A percentile compares a stretch with the other conserved stretches of the same genome.
Evolutionary conservation across 768 basidiomycete genomes (phyloP).

Genomic region (Hortiboletus flavorubellus): DNA sequence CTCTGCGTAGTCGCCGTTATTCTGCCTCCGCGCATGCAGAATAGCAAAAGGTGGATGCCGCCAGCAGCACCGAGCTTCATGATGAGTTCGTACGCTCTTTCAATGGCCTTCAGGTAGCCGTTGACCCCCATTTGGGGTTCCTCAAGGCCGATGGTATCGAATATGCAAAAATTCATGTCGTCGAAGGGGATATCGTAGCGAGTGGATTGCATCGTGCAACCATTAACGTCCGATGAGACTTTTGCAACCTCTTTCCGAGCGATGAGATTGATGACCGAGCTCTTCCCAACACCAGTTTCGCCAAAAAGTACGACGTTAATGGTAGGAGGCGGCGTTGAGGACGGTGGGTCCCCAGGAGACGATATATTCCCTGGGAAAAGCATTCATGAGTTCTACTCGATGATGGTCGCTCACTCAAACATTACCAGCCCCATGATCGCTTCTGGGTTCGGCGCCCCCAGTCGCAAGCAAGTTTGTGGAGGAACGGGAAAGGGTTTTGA

Average conservation of each 20-base stretch:
- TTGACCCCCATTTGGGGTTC: constrained; percentile 29
- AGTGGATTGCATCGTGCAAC: constrained; percentile 36
- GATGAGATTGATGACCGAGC: constrained; percentile 32
- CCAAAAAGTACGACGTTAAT: constrained; percentile 42
- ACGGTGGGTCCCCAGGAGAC: background rate
- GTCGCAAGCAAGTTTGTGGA: background rate
- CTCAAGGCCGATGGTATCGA: constrained; percentile 36
- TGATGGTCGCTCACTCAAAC: background rate
- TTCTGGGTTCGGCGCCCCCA: background rate
- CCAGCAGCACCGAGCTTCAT: constrained; percentile 22
- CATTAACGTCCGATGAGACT: constrained; percentile 28
- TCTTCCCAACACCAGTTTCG: constrained; percentile 37
- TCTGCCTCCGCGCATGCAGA: constrained; percentile 38
- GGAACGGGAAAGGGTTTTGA: background rate
- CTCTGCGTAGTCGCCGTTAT: constrained; percentile 34
- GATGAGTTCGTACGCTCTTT: constrained; percentile 34
- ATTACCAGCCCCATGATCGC: constrained; percentile 6
- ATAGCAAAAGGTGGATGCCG: constrained; percentile 43
- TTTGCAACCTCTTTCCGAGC: constrained; percentile 20
- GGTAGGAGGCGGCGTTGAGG: background rate
- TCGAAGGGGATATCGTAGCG: constrained; percentile 28
- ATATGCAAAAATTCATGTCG: constrained; percentile 22
- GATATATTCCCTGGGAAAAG: background rate
- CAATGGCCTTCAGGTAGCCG: constrained; percentile 27
- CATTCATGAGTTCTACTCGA: constrained; percentile 5